Evolutionary conservation across 1,284 basidiomycete genomes (phyloP), one percentile per base, ranked within the genome.

Genomic region (Sanguinoderma infundibulare): DNA sequence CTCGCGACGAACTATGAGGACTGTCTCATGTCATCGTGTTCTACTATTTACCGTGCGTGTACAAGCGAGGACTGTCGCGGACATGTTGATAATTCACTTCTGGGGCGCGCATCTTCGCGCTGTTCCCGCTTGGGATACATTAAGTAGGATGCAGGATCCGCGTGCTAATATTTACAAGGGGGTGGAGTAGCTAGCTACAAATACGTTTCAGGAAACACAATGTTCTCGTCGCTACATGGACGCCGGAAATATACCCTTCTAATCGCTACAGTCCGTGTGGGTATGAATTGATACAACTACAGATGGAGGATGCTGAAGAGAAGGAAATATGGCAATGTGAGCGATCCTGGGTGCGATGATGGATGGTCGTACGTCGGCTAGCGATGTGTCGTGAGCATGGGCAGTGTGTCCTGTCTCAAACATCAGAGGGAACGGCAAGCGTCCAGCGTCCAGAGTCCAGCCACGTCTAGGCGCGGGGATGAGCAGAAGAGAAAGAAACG

Each of bases 221-320:
- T 42, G 59, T 49, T 58, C 42, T 59, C 56, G 56, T 55, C 55
- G 42, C 53, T 59, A 55, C 50, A 57, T 35, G 55, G 59, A 53
- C 59, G 59, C n/a, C 39, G 40, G 10, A 53, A 51, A 57, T 60
- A 55, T 61, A 61, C 38, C 40, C 42, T 14, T 61, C 62, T 64
- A 64, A 60, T 63, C 34, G 62, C 57, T 64, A 64, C 62, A 63
- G 56, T 52, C 57, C 52, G 50, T 40, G 39, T 55, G 40, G 40
- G 28, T 35, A 36, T n/a, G 17, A 53, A 55, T 26, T 34, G 56
- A 57, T 54, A 49, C 53, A 39, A 57, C 55, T 65, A 65, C 63
- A 65, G 51, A 55, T 28, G 42, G 38, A 26, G 40, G 22, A 40
- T 44, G 17, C 40, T 22, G 35, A 22, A 20, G 38, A 30, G 8